These are phyloP conservation scores for Alternaria incomplexa DNA, from an alignment of 2,329 filamentous ascomycete genomes.

Conservation along the genomic window DNA sequence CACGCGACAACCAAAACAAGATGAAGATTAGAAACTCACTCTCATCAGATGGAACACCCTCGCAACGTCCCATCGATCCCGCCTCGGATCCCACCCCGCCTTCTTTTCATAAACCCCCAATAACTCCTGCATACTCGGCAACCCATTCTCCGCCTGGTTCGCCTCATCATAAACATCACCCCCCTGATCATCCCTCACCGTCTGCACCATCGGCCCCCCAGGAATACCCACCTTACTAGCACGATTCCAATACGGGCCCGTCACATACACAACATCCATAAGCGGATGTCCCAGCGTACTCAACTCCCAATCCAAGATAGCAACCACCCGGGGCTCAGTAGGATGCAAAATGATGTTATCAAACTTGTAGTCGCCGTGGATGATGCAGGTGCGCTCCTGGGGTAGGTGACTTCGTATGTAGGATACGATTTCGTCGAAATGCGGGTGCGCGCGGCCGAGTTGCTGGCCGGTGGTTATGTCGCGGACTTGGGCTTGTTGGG, in stretches of 20 bases:
- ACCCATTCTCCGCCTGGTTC: conserved; percentile 62
- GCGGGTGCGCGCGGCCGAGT: conserved; percentile 74
- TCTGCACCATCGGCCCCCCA: conserved; percentile 40
- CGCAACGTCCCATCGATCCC: conserved; percentile 42
- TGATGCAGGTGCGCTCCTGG: conserved; percentile 75
- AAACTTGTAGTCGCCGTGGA: conserved; percentile 95
- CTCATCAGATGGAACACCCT: conserved; percentile 46
- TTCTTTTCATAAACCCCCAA: conserved; percentile 69
- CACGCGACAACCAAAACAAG: not conserved
- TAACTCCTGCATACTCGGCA: conserved; percentile 65
- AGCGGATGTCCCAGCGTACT: conserved; percentile 92
- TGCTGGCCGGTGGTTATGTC: conserved; percentile 73
- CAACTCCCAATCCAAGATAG: conserved; percentile 97
- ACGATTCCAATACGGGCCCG: conserved; percentile 55
- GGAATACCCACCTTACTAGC: conserved; percentile 36
- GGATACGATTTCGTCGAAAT: conserved; percentile 76
- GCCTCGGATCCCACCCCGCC: conserved; percentile 72
- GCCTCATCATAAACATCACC: conserved; percentile 36
- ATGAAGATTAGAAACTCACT: conserved; percentile 19
- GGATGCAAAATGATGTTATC: conserved; percentile 72
- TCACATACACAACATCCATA: conserved; percentile 85
- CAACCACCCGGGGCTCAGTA: conserved; percentile 84
- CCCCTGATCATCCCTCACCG: conserved; percentile 47
- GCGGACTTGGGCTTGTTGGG: conserved; percentile 73
- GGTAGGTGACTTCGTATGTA: conserved; percentile 75